A percentile compares a stretch with the other conserved stretches of the same genome.
phyloP scores from a whole-genome alignment of 345 rosid genomes.

The Toxicodendron radicans region DNA sequence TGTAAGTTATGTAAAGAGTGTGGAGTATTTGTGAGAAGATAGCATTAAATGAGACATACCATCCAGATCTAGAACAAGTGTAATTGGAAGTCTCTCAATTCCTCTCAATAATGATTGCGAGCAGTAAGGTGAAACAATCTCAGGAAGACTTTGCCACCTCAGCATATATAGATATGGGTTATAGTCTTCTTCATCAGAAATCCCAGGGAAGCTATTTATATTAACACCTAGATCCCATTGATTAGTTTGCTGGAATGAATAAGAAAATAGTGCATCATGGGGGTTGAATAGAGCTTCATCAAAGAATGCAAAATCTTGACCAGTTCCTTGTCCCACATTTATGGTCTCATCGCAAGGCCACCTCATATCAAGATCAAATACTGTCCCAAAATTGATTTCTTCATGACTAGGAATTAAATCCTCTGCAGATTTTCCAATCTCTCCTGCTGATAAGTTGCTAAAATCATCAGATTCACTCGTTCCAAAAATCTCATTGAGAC shows the following conservation, averaged over 20 bases:
- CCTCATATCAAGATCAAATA: constrained; percentile 19
- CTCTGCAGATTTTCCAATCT: not conserved
- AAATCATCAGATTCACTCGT: constrained; percentile 12
- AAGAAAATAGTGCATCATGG: constrained; percentile 14
- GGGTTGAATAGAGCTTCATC: constrained; percentile 15
- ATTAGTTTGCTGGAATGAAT: constrained; percentile 9
- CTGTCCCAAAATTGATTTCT: constrained; percentile 17
- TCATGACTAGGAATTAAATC: constrained; percentile 16
- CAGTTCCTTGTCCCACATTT: constrained; percentile 10
- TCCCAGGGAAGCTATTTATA: constrained; percentile 3
- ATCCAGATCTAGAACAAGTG: constrained; percentile 25
- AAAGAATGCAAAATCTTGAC: constrained; percentile 6
- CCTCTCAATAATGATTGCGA: not conserved
- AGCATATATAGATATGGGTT: constrained; percentile 12
- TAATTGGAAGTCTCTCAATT: constrained; percentile 14
- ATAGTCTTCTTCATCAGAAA: constrained; percentile 18
- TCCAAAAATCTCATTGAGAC: constrained; percentile 21
- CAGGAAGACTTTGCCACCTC: constrained; percentile 22
- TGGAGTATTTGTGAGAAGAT: not conserved
- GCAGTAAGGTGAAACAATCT: constrained; percentile 14
- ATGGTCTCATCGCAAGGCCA: constrained; percentile 7
- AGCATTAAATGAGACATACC: constrained; percentile 15
- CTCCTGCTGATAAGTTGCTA: not conserved
- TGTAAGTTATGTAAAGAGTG: not conserved
- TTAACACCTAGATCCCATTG: constrained; percentile 11